Base-by-base conservation (phyloP, 2,329 filamentous ascomycete genomes). In the Fusarium pilosicola region DNA sequence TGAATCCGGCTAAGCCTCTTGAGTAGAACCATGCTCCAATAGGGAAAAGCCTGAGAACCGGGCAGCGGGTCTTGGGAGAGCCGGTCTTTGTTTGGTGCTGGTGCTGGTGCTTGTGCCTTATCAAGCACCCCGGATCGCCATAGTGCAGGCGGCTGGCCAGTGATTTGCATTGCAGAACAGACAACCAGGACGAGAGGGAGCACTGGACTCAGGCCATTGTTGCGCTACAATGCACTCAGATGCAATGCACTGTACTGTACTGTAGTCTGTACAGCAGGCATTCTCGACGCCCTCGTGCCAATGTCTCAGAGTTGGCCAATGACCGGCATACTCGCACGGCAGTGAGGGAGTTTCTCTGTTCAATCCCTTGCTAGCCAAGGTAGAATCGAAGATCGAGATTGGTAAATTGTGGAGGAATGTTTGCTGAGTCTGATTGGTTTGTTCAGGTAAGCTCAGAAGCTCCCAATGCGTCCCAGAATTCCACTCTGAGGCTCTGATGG, bases 101-200 rank as follows among this genome's bases (percentile, higher is more conserved):
- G 14, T 41, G 39, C 39, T 41, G 46, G 68, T 59, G 71, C 70
- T 57, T 56, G 62, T 66, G 45, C 62, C 48, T 61, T 72, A 70
- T 70, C 71, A 72, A 55, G 62, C 68, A 75, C 75, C 75, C 76
- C 76, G 74, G 76, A 77, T 77, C 76, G 70, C 58, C 75, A 54
- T 56, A 64, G 67, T 77, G 76, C 74, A 78, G 74, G 63, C 55
- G 45, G 48, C 51, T 41, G 51, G 56, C 32, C 56, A 51, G 56
- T 59, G 56, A 58, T 58, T 58, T 38, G 56, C 41, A 59, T 59
- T 34, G 24, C 55, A 48, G 55, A 46, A 26, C 49, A 48, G 39
- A 58, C 55, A 49, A 18, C 41, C 26, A 51, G 30, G 55, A 59
- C 38, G 49, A 55, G 57, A 64, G 46, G 62, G 41, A 44, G 54